Conservation (phyloP, 2,329 filamentous ascomycete genomes). For the Clonostachys rhizophaga region DNA sequence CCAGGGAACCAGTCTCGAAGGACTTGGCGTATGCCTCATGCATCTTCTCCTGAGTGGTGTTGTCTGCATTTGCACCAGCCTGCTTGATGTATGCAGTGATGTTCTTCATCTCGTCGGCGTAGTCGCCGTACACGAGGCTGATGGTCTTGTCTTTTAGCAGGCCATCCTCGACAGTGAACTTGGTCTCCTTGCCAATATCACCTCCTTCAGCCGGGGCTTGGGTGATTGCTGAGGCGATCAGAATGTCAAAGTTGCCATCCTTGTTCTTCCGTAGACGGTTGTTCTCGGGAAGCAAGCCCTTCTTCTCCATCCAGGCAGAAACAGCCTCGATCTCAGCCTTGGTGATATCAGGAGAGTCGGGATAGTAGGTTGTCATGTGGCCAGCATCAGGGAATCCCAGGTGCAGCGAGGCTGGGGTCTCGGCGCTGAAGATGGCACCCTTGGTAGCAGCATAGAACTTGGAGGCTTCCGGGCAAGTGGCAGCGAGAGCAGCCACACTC, state of each 20-base stretch:
- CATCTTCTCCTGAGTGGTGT: constrained; percentile 72
- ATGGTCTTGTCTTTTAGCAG: constrained; percentile 62
- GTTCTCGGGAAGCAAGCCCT: constrained; percentile 70
- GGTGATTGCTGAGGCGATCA: constrained; percentile 66
- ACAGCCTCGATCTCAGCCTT: constrained; percentile 70
- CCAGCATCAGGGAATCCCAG: constrained; percentile 71
- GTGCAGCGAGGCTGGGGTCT: constrained; percentile 63
- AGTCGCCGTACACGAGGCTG: constrained; percentile 70
- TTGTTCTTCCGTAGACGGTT: constrained; percentile 66
- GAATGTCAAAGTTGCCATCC: constrained; percentile 62
- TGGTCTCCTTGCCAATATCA: constrained; percentile 63
- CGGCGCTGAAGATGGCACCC: constrained; percentile 67
- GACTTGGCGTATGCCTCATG: constrained; percentile 69
- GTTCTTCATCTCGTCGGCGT: constrained; percentile 65
- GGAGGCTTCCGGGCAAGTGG: constrained; percentile 54
- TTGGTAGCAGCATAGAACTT: constrained; percentile 63
- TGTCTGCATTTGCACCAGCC: constrained; percentile 65
- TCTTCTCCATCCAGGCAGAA: constrained; percentile 68
- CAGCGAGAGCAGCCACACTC: constrained; percentile 60
- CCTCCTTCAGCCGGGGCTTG: constrained; percentile 57
- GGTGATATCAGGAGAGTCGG: constrained; percentile 68
- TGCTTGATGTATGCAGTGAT: constrained; percentile 64
- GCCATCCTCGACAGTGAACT: constrained; percentile 56
- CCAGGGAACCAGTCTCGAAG: constrained; percentile 68
- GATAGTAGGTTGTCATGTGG: constrained; percentile 80